Conservation (phyloP, 768 basidiomycete species). For the Lactarius trivialis region DNA sequence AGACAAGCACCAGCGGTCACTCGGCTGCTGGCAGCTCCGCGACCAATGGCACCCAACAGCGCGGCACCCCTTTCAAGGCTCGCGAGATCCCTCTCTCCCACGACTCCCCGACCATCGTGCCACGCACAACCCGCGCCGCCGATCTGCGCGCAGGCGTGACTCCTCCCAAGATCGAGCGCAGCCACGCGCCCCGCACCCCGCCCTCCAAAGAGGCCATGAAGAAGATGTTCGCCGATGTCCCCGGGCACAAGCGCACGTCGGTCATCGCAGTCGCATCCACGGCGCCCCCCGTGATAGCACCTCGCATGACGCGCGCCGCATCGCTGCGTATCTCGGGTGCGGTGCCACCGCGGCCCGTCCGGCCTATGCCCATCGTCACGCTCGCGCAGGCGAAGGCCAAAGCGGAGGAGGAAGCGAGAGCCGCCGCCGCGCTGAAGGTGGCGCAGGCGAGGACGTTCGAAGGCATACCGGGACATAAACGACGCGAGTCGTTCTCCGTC, state of each 20-base stretch:
- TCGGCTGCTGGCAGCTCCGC: conserved; percentile 38
- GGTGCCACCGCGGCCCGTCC: conserved; percentile 32
- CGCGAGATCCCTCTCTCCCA: conserved; percentile 59
- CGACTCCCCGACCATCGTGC: conserved; percentile 59
- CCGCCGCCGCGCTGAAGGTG: conserved; percentile 32
- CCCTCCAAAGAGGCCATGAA: conserved; percentile 54
- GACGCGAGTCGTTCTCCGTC: conserved; percentile 67
- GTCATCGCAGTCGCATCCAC: conserved; percentile 70
- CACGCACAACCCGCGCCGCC: conserved; percentile 70
- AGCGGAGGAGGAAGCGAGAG: conserved; percentile 26
- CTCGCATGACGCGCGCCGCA: conserved; percentile 72
- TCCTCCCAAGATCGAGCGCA: conserved; percentile 36
- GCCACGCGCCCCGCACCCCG: conserved; percentile 42
- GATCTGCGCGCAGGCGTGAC: conserved; percentile 59
- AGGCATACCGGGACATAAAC: conserved; percentile 80
- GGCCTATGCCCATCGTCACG: conserved; percentile 5
- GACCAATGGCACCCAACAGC: conserved; percentile 42
- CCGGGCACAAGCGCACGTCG: conserved; percentile 70
- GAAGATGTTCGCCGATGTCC: conserved; percentile 68
- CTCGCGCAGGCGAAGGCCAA: conserved; percentile 26
- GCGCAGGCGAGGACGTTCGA: conserved; percentile 44
- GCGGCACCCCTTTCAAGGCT: conserved; percentile 55
- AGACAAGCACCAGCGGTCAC: conserved; percentile 26
- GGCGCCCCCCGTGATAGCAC: conserved; percentile 61
- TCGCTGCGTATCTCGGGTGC: conserved; percentile 57